A percentile compares a stretch with the other conserved stretches of the same genome.
phyloP scores from a whole-genome alignment of 2,329 filamentous ascomycete species.

The Pezizomycotina sp. region DNA sequence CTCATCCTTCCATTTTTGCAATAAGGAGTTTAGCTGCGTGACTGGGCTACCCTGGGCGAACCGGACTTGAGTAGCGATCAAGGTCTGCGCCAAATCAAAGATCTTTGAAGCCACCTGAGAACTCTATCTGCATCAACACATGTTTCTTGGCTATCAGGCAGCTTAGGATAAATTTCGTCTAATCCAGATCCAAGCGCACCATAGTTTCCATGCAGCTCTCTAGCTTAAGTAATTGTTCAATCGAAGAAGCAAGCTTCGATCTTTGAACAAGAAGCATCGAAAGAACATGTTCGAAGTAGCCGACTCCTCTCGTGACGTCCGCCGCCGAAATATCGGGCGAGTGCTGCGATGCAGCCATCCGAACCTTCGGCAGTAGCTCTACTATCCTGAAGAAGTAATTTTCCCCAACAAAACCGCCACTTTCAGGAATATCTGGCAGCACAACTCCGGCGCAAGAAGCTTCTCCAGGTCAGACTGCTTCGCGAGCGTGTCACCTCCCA shows the following conservation, averaged over 20 bases:
- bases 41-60: too few relatives aligned
- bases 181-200: too few relatives aligned
- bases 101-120: too few relatives aligned
- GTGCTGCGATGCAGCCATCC: slow-evolving; percentile 39
- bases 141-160: too few relatives aligned
- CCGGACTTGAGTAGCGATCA: too few relatives aligned
- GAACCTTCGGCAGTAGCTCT: slow-evolving; percentile 42
- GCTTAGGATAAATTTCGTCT: too few relatives aligned
- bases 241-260: slow-evolving; percentile 33
- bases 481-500: slow-evolving; percentile 54
- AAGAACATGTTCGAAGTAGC: slow-evolving; percentile 74
- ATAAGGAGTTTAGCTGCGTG: too few relatives aligned
- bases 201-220: too few relatives aligned
- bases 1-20: too few relatives aligned
- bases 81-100: too few relatives aligned
- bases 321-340: slow-evolving; percentile 70
- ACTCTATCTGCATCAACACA: too few relatives aligned
- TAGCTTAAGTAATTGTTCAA: too few relatives aligned
- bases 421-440: slow-evolving; percentile 29
- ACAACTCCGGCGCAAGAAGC: slow-evolving; percentile 46
- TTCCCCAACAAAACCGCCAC: slow-evolving; percentile 37
- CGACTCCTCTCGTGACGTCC: slow-evolving; percentile 62
- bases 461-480: slow-evolving; percentile 55
- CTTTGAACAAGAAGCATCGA: slow-evolving; percentile 48
- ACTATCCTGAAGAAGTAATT: slow-evolving; percentile 55